Evolutionary conservation across 495 filamentous ascomycete species (phyloP), one percentile per base, ranked within the genome.

Genomic region (Aspergillus campestris): DNA sequence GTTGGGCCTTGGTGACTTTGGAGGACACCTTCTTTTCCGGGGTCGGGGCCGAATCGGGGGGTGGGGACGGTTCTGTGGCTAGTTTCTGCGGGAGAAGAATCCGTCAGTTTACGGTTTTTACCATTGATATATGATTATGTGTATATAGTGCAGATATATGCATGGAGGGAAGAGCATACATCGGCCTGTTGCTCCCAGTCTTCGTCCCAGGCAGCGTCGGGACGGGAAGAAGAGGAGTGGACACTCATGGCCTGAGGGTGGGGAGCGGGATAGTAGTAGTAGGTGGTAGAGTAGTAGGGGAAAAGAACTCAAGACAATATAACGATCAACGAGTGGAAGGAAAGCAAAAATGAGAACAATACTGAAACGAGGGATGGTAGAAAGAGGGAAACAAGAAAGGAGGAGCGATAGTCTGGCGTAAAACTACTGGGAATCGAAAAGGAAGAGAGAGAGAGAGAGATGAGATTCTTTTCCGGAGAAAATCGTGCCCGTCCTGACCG

Each of bases 111-210:
- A 48, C 31, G 5, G 27, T 13, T 42, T 33, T 38, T 28, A 32
- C 38, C 32, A 32, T 42, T 33, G 14, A 33, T n/a, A 40, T 31
- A 12, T 14, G 34, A 13, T 9, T 28, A 15, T 32, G 31, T n/a
- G 30, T n/a, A 44, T 12, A 30, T 12, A 34, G 3, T 1, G 11
- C 9, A n/a, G 28, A 8, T 18, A 28, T 5, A 34, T 27, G 31
- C 39, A 27, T 3, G 29, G 18, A 44, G 13, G 8, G 28, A 31
- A 31, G 32, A 14, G 59, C 67, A 47, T 69, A 83, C 80, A 69
- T 94, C 87, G 32, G 84, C 87, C 58, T 84, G 72, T 5, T 66
- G 68, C 59, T 89, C 85, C 87, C 88, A 95, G 55, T 95, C 86
- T 51, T 91, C 87, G 45, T 88, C 89, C 89, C 89, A 95, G 38